Base-by-base conservation (phyloP, 768 basidiomycete species). In the Exsudoporus frostii region DNA sequence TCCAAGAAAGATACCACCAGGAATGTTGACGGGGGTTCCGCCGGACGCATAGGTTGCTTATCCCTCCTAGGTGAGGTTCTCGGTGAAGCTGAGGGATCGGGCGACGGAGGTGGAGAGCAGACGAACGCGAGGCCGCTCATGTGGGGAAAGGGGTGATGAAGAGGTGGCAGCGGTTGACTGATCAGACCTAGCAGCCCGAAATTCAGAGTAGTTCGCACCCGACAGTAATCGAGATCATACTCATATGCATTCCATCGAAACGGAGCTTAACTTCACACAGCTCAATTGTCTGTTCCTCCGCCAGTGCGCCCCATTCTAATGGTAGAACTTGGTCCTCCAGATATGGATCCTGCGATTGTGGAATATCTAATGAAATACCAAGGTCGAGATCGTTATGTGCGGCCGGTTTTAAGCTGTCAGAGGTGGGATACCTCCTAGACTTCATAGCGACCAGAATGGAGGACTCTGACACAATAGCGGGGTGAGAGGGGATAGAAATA, bases 381-480 rank as follows among this genome's bases (percentile, higher is more conserved):
- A 83, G 68, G 56, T 79, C 76, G 65, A 83, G 73, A 19, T 77
- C 65, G 48, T 71, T 69, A 51, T 73, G 42, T n/a, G 58, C 50
- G 15, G 61, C 53, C 8, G 57, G 41, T 45, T 57, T 65, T 46
- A 70, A 53, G 54, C 60, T 61, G 37, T 71, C 70, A 24, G 66
- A 51, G 32, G 63, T 58, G 13, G 85, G 85, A 44, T 77, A 71
- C 37, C 77, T 68, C 55, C 74, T 74, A 17, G 84, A 82, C 48
- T 83, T 79, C 60, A 80, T 85, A 11, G 88, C 88, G 24, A 90
- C 69, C 37, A 88, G 45, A 30, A 89, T 72, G 9, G 83, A 74
- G 10, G 72, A 63, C 41, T 88, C 86, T 85, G 58, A 34, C 10
- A 22, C 34, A 51, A 55, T 45, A 51, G 30, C 47, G 38, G 25